Evolutionary conservation across 768 basidiomycete species (phyloP), one percentile per base, ranked within the genome.

Genomic region (Rhodotorula toruloides): DNA sequence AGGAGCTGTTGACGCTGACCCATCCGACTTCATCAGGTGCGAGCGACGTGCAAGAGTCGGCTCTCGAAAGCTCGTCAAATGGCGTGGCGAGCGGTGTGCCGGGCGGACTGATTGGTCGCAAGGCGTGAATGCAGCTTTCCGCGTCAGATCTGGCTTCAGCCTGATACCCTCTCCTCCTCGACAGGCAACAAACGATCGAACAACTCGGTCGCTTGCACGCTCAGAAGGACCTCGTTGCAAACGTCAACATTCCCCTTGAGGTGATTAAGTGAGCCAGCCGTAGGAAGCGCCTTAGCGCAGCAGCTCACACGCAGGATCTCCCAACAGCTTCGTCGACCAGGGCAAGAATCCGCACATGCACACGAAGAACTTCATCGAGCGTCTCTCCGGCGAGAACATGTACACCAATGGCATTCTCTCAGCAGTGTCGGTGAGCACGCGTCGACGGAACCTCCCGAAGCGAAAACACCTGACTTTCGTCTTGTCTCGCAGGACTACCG

Each of bases 371-470:
- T 65, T 68, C 13, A 54, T 74, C 49, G 74, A 75, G 47, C 67
- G 73, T 5, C 54, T 74, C 21, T 57, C 72, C 16, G 72, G 69
- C 36, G 74, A 75, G 42, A 75, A 75, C 61, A 71, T 72, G 72
- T 75, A 72, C 60, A 74, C 72, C 7, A 74, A 73, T 58, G 74
- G 73, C 2, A 75, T 73, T n/a, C 61, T 75, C 3, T 63, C 67
- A 11, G 73, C 72, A 37, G 50, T 75, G 4, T 44, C 64, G 12
- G 74, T 75, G 40, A 29, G 68, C 36, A 39, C 21, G 27, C 47
- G 8, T 39, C 48, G 17, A 0, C 42, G 16, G 47, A 3, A 7
- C 11, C 54, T 40, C 14, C 27, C 22, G 5, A 19, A n/a, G 21
- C 9, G 3, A 32, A 25, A 34, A 12, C 48, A 10, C 17, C 31